Base-by-base conservation (phyloP, 345 rosid genomes). In the Salix dunnii region DNA sequence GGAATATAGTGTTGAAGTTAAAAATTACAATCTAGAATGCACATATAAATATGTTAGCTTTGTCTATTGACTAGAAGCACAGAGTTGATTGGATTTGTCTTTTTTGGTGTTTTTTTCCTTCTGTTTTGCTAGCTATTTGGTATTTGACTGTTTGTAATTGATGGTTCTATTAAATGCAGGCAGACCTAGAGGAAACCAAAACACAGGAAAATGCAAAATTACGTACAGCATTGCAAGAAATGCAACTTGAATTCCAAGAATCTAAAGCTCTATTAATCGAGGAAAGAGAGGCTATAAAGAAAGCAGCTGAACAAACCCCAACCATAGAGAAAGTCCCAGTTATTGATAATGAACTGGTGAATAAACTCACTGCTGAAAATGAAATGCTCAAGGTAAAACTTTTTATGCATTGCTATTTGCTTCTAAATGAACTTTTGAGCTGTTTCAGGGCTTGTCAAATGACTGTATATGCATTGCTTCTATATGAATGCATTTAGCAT, bases 181-280 rank as follows among this genome's bases (percentile, higher is more conserved):
- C 89, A 87, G 98, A 96, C 82, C 65, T 94, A 55, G 98, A 96
- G 88, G 98, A 93, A 84, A 84, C 97, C 69, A 94, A 96, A 86
- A 92, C 80, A 27, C 94, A 89, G 86, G 99, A 96, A 77, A 90
- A 88, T 87, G 91, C 83, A 2, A 96, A 92, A 83, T 83, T 94
- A 30, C 91, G 91, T 77, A 87, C 79, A 58, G 62, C 81, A 74
- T 80, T 83, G 74, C 73, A 77, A 73, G 81, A 80, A 40, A 66
- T 77, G 49, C 76, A 80, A 62, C 70, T 70, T 60, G 77, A 80
- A 60, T 74, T 80, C 46, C 66, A 80, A 67, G 86, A 83, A 74
- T 77, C 83, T 20, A 83, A 83, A 60, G 84, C 28, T 27, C 70
- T 53, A 36, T 80, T 85, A 70, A 67, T 61, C 20, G 79, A 84